Conservation (phyloP, 352 stramenopile genomes). For the Pythium myriotylum region DNA sequence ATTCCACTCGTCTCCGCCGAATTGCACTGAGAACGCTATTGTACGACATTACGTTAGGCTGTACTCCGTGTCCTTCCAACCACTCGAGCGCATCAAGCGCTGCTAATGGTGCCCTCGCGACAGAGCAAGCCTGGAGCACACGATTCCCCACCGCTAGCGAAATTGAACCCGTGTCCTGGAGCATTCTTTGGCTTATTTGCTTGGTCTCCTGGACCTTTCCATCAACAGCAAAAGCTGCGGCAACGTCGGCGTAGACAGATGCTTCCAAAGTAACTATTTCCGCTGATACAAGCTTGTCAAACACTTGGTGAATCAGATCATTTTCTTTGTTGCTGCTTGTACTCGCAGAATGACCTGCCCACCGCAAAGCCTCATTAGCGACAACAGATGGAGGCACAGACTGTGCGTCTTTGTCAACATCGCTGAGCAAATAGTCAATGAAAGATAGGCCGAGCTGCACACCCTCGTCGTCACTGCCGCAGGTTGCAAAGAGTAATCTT, state of each 20-base stretch:
- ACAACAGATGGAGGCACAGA: not conserved
- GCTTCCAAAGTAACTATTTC: conserved; percentile 7
- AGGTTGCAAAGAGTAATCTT: conserved; percentile 62
- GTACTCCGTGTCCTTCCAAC: conserved; percentile 35
- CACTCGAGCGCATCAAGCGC: conserved; percentile 48
- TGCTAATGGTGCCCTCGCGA: conserved; percentile 35
- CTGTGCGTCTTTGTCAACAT: not conserved
- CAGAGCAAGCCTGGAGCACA: conserved; percentile 57
- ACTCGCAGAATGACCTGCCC: conserved; percentile 47
- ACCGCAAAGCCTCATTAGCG: conserved; percentile 38
- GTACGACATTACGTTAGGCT: conserved; percentile 51
- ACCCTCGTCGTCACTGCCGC: conserved; percentile 40
- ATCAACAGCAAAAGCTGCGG: conserved; percentile 53
- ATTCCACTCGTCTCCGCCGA: conserved; percentile 4
- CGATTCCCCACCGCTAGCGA: conserved; percentile 56
- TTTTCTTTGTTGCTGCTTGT: not conserved
- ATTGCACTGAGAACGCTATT: conserved; percentile 64
- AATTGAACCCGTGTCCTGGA: conserved; percentile 42
- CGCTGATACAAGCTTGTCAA: conserved; percentile 12
- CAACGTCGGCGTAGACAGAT: conserved; percentile 39
- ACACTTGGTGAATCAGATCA: conserved; percentile 14
- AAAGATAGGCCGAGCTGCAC: conserved; percentile 60
- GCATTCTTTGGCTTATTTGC: conserved; percentile 43
- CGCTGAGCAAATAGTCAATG: conserved; percentile 49
- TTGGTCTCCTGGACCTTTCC: conserved; percentile 51